Percentiles rank a stretch among this genome's conserved stretches.
Conservation (phyloP, 768 basidiomycete species). For the Dioszegia crocea region DNA sequence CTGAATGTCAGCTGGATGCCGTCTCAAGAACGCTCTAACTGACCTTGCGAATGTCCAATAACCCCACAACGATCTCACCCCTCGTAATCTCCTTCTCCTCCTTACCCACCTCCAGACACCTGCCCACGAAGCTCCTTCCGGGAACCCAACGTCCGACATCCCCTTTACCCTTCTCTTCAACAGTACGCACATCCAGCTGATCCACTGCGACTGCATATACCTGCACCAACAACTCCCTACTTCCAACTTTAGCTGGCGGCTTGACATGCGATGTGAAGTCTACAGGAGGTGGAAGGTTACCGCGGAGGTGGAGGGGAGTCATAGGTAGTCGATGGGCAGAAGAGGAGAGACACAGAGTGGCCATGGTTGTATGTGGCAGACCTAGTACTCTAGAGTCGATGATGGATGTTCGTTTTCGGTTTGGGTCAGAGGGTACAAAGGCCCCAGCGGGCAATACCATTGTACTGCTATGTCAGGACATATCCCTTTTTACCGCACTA, state of each 20-base stretch:
- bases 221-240: constrained; percentile 70
- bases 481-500: too few species aligned
- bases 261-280: constrained; percentile 67
- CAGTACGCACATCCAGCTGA: constrained; percentile 64
- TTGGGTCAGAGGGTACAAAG: constrained; percentile 51
- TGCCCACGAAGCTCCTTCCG: constrained; percentile 79
- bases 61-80: constrained; percentile 82
- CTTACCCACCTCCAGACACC: constrained; percentile 76
- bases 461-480: constrained; percentile 38
- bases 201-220: constrained; percentile 87
- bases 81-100: constrained; percentile 66
- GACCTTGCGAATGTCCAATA: constrained; percentile 76
- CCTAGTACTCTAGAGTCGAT: constrained; percentile 73
- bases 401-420: constrained; percentile 50
- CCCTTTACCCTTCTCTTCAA: constrained; percentile 38
- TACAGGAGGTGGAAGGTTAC: constrained; percentile 45
- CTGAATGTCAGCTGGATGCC: constrained; percentile 50
- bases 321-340: constrained; percentile 17
- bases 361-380: constrained; percentile 82
- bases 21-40: constrained; percentile 24
- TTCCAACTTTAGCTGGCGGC: constrained; percentile 70
- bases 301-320: constrained; percentile 49
- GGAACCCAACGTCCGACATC: constrained; percentile 66
- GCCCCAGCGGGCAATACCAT: constrained; percentile 55
- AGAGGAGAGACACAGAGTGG: constrained; percentile 57